These are phyloP conservation scores for Meyerozyma carpophila DNA, from an alignment of 1,139 yeast genomes.

Conservation along the genomic window DNA sequence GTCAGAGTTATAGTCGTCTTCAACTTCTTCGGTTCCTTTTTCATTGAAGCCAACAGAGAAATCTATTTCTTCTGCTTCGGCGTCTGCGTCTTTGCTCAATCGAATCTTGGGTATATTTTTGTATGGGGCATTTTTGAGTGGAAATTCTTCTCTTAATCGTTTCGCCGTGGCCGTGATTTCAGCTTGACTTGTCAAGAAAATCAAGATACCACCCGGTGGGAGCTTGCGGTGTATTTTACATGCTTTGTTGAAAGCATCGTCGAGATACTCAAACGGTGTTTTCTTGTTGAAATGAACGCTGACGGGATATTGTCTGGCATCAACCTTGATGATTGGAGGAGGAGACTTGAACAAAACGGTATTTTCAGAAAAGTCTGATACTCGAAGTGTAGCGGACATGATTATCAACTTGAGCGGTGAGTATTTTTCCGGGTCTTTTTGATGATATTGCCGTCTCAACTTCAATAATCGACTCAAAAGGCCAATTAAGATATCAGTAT, in stretches of 20 bases:
- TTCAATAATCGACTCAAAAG: slow-evolving; percentile 84
- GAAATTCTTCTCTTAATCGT: slow-evolving; percentile 62
- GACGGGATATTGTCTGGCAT: slow-evolving; percentile 93
- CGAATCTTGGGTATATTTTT: slow-evolving; percentile 36
- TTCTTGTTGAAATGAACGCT: slow-evolving; percentile 83
- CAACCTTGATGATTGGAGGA: slow-evolving; percentile 89
- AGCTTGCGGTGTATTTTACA: slow-evolving; percentile 79
- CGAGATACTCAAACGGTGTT: slow-evolving; percentile 74
- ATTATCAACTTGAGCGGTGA: slow-evolving; percentile 66
- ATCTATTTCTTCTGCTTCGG: slow-evolving; percentile 87
- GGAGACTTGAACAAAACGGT: slow-evolving; percentile 59
- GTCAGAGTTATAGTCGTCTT: slow-evolving; percentile 37
- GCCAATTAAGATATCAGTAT: slow-evolving; percentile 93
- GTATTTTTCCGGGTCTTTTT: slow-evolving; percentile 38
- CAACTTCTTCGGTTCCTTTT: slow-evolving; percentile 20
- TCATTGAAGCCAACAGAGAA: slow-evolving; percentile 52
- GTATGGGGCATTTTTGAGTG: slow-evolving; percentile 36
- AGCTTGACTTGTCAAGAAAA: slow-evolving; percentile 90
- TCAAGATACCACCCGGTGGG: slow-evolving; percentile 92
- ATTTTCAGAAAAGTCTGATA: slow-evolving; percentile 88
- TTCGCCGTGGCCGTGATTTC: slow-evolving; percentile 80
- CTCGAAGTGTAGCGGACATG: slow-evolving; percentile 96
- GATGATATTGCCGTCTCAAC: slow-evolving; percentile 57
- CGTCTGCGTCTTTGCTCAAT: slow-evolving; percentile 56
- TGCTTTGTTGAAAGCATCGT: slow-evolving; percentile 81